These are phyloP conservation scores for Neopestalotiopsis rosae DNA, from an alignment of 2,329 filamentous ascomycete genomes.

Conservation along the genomic window DNA sequence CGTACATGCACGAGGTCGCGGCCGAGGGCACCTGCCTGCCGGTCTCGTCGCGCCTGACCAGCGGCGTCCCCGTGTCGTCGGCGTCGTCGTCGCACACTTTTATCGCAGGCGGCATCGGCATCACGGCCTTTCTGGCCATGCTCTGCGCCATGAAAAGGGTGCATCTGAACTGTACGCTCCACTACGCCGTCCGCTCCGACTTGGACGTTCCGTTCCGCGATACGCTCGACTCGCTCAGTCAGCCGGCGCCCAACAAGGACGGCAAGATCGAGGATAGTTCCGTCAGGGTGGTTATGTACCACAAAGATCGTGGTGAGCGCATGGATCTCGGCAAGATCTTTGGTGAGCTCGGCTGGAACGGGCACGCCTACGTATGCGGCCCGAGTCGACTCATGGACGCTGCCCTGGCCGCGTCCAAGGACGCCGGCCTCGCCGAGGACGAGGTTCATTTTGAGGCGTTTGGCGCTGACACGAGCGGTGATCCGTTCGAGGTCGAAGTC, in stretches of 20 bases:
- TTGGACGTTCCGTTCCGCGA: slow-evolving; percentile 61
- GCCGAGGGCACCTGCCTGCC: slow-evolving; percentile 55
- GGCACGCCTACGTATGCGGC: slow-evolving; percentile 66
- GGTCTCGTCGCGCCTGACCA: slow-evolving; percentile 53
- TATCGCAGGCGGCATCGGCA: slow-evolving; percentile 68
- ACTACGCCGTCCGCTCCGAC: slow-evolving; percentile 61
- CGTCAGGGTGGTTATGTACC: slow-evolving; percentile 55
- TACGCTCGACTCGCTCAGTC: slow-evolving; percentile 47
- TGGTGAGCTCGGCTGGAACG: slow-evolving; percentile 52
- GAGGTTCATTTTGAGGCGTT: slow-evolving; percentile 69
- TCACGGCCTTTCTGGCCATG: slow-evolving; percentile 66
- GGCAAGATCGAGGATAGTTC: neutral
- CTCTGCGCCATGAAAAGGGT: slow-evolving; percentile 42
- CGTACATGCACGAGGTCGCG: slow-evolving; percentile 57
- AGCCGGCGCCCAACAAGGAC: slow-evolving; percentile 9
- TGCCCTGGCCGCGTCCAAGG: slow-evolving; percentile 45
- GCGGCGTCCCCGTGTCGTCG: slow-evolving; percentile 49
- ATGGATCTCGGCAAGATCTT: slow-evolving; percentile 58
- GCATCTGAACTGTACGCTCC: slow-evolving; percentile 57
- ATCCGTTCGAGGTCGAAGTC: slow-evolving; percentile 65
- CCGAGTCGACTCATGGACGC: slow-evolving; percentile 62
- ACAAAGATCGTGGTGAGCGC: slow-evolving; percentile 53
- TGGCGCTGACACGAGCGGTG: slow-evolving; percentile 55
- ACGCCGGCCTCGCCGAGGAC: slow-evolving; percentile 47
- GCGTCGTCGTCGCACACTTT: slow-evolving; percentile 65